Evolutionary conservation across 352 stramenopile genomes (phyloP).

Genomic region (Phytophthora tubulina): DNA sequence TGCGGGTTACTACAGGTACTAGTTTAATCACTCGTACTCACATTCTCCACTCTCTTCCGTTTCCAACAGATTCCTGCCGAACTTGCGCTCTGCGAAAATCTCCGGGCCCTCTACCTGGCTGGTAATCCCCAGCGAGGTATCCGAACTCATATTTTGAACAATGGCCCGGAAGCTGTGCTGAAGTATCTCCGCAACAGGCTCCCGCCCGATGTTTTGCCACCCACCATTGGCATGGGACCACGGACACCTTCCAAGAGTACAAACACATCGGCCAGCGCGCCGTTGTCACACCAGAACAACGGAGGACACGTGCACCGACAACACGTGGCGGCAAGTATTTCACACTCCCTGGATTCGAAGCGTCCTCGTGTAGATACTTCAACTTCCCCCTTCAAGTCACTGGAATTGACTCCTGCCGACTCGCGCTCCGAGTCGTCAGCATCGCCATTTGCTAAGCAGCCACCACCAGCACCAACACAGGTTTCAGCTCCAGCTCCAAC

Average conservation of each 20-base stretch:
- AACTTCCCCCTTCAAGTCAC: conserved; percentile 28
- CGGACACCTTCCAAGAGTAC: conserved; percentile 22
- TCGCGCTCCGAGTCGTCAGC: conserved; percentile 9
- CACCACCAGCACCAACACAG: conserved; percentile 9
- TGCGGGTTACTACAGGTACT: neutral
- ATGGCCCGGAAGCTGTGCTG: conserved; percentile 76
- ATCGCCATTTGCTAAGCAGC: conserved; percentile 17
- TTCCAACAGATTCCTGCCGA: conserved; percentile 68
- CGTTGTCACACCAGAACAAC: conserved; percentile 33
- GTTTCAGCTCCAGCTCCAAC: neutral
- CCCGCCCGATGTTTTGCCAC: conserved; percentile 37
- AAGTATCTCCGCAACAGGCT: conserved; percentile 77
- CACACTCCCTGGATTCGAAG: conserved; percentile 41
- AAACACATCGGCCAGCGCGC: conserved; percentile 18
- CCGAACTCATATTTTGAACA: conserved; percentile 68
- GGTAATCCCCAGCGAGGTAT: conserved; percentile 86
- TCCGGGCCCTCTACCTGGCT: conserved; percentile 67
- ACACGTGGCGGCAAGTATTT: conserved; percentile 13
- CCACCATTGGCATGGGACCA: conserved; percentile 29
- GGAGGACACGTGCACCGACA: conserved; percentile 6
- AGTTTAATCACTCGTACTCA: neutral
- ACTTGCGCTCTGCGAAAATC: conserved; percentile 63
- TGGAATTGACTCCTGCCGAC: conserved; percentile 21
- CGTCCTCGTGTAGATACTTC: conserved; percentile 39
- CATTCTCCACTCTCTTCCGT: neutral